Base-by-base conservation (phyloP, 2,329 filamentous ascomycete genomes). In the Dactylonectria estremocensis region DNA sequence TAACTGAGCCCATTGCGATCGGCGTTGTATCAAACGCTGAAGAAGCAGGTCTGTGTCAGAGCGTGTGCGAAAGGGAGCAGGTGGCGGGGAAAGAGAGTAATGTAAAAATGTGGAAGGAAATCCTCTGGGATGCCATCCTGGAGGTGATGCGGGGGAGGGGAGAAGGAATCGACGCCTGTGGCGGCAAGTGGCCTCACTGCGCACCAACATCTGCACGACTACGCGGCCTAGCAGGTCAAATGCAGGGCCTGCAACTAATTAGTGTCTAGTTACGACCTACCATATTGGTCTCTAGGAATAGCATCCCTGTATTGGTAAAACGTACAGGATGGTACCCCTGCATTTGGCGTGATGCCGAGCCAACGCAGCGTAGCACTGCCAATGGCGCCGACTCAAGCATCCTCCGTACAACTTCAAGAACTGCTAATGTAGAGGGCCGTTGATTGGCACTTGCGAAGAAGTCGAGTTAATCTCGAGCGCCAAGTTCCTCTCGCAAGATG, bases 31-130 rank as follows among this genome's bases (percentile, higher is more conserved):
- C 22, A 24, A 24, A 56, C 35, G 50, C 16, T 61, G 16, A 20
- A 46, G 49, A 46, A 50, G 43, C 46, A 78, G 63, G 18, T 43
- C 33, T 53, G 22, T 55, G 49, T 22, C 22, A 43, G 33, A 45
- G 18, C 14, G 22, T 9, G 48, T 28, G 46, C 10, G n/a, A 8
- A 43, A 14, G 16, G 37, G 40, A 43, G 8, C 40, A 43, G 14
- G 40, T 43, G 31, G 49, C 58, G 58, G 53, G 37, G 49, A 52
- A 37, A 53, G 20, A 8, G 14, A 13, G 58, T 61, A 45, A 61
- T 50, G 58, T 61, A 61, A 9, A 13, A 22, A 28, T 50, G 46
- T 13, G 20, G 46, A 24, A 50, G 2, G 14, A n/a, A 43, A 43
- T 43, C 40, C 40, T 43, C 40, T 18, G 16, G 40, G 40, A 43